phyloP scores from a whole-genome alignment of 2,329 filamentous ascomycete genomes.

The Magnaporthales sp. region DNA sequence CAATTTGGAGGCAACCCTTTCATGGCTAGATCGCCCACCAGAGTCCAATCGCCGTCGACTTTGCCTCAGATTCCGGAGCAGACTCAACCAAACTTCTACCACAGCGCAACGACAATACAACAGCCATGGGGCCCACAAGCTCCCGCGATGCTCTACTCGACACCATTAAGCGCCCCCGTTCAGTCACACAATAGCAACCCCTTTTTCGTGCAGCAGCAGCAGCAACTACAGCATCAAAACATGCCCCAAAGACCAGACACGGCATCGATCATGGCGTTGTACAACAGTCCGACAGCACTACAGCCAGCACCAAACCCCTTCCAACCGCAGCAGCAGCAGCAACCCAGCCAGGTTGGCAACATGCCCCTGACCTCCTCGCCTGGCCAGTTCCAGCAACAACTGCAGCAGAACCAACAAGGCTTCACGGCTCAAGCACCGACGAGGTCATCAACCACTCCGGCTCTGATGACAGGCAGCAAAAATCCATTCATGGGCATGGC shows the following conservation, averaged over 20 bases:
- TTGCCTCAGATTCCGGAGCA: constrained; percentile 46
- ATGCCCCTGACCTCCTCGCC: not conserved
- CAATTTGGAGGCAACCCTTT: constrained; percentile 37
- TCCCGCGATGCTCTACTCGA: constrained; percentile 1
- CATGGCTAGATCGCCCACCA: constrained; percentile 34
- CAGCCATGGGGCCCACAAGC: constrained; percentile 7
- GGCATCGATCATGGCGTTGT: constrained; percentile 67
- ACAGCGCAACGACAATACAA: constrained; percentile 8
- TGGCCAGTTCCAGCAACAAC: constrained; percentile 13
- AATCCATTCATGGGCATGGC: constrained; percentile 47
- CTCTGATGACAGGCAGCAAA: constrained; percentile 26
- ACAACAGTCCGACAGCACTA: constrained; percentile 37
- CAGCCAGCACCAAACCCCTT: constrained; percentile 35
- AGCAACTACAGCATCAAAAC: constrained; percentile 15
- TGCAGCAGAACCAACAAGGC: constrained; percentile 12
- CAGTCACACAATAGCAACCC: constrained; percentile 19
- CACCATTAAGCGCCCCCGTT: not conserved
- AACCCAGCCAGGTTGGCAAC: constrained; percentile 20
- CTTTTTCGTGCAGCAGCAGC: constrained; percentile 18
- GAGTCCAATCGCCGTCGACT: constrained; percentile 36
- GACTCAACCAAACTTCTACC: constrained; percentile 28
- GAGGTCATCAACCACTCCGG: constrained; percentile 8
- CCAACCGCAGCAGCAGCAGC: constrained; percentile 20
- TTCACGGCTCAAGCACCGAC: constrained; percentile 1
- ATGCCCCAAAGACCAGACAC: constrained; percentile 52